Evolutionary conservation across 352 stramenopile species (phyloP).

Genomic region (Aphanomyces invadans): DNA sequence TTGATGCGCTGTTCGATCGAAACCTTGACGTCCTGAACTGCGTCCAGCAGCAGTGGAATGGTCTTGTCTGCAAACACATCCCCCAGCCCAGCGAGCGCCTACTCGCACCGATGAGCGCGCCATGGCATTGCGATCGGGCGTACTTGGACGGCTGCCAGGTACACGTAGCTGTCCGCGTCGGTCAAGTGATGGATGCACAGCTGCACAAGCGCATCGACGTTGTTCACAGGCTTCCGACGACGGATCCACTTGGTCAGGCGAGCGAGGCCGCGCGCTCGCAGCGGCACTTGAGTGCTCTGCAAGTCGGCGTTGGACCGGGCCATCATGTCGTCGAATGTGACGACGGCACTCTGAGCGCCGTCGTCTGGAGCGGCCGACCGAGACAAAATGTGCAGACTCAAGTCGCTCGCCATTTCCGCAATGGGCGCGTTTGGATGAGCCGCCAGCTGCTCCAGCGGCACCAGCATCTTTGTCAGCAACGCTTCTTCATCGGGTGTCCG

Average conservation of each 20-base stretch:
- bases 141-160: slow-evolving; percentile 64
- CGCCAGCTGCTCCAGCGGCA: slow-evolving; percentile 54
- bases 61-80: slow-evolving; percentile 54
- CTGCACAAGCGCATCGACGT: slow-evolving; percentile 33
- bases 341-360: not conserved
- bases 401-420: slow-evolving; percentile 59
- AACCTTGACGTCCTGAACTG: slow-evolving; percentile 29
- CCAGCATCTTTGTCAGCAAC: slow-evolving; percentile 50
- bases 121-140: not conserved
- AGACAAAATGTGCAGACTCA: slow-evolving; percentile 55
- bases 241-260: slow-evolving; percentile 70
- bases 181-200: slow-evolving; percentile 58
- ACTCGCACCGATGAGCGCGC: no score
- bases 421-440: slow-evolving; percentile 45
- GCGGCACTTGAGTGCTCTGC: slow-evolving; percentile 48
- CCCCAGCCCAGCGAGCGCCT: slow-evolving; percentile 46
- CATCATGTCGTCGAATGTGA: slow-evolving; percentile 48
- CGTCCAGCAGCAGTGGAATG: slow-evolving; percentile 55
- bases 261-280: slow-evolving; percentile 67
- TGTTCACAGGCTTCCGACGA: slow-evolving; percentile 33
- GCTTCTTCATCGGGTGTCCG: slow-evolving; percentile 48
- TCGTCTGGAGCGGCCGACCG: slow-evolving; percentile 29
- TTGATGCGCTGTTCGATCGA: slow-evolving; percentile 73
- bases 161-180: slow-evolving; percentile 79
- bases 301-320: slow-evolving; percentile 49